Percentiles rank a stretch among this genome's conserved stretches.
phyloP scores from a whole-genome alignment of 169 alveolate genomes.

The Plasmodium sp. region DNA sequence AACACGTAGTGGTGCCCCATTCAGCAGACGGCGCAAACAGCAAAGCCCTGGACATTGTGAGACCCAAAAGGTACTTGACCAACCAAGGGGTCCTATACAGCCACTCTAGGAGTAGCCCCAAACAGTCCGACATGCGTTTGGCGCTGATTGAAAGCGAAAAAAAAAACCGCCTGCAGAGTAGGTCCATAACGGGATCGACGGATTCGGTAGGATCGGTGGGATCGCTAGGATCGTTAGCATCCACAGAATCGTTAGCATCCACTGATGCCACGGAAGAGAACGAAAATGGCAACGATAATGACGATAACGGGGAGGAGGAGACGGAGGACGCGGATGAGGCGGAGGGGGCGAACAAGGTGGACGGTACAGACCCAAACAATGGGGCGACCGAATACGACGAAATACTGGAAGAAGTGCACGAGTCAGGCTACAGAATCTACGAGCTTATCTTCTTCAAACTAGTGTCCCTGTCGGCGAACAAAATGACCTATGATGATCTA shows the following conservation, averaged over 20 bases:
- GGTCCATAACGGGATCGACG: neutral
- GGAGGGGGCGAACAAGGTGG: neutral
- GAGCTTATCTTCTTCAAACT: conserved; percentile 56
- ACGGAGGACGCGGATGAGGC: too few relatives aligned
- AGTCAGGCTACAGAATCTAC: neutral
- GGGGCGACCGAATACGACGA: neutral
- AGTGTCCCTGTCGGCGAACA: conserved; percentile 28
- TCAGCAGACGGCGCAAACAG: too few relatives aligned
- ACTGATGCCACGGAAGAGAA: neutral
- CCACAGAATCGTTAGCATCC: too few relatives aligned
- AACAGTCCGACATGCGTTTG: neutral
- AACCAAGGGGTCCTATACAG: neutral
- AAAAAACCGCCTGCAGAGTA: neutral
- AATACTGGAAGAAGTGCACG: conserved; percentile 7
- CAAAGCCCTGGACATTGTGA: neutral
- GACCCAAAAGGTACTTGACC: neutral
- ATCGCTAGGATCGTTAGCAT: too few relatives aligned
- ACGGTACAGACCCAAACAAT: neutral
- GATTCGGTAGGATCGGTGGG: too few relatives aligned
- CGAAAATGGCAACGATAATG: neutral
- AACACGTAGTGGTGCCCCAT: neutral
- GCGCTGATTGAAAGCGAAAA: neutral
- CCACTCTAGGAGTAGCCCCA: neutral
- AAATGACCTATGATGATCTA: neutral
- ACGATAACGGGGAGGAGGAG: neutral